These are phyloP conservation scores for Trichothecium sympodiale DNA, from an alignment of 2,329 filamentous ascomycete genomes.

Conservation along the genomic window DNA sequence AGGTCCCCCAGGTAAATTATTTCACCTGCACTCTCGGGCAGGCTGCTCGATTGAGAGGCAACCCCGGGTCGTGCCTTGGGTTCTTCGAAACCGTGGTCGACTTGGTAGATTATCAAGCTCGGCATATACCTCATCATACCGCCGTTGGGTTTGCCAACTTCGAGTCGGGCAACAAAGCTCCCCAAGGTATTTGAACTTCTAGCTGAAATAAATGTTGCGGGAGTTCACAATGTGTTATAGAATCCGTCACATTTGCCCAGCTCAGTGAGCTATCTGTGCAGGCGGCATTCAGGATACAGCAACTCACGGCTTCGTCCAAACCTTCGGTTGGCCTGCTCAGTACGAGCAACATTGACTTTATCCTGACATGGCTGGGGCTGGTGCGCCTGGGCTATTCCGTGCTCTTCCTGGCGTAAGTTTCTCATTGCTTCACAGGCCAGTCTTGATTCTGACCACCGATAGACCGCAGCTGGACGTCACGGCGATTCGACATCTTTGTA, in stretches of 20 bases:
- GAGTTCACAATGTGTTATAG: background rate
- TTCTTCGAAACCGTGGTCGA: slow-evolving; percentile 32
- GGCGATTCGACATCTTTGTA: slow-evolving; percentile 42
- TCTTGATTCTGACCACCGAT: slow-evolving; percentile 4
- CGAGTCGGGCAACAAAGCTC: slow-evolving; percentile 3
- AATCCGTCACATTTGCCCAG: slow-evolving; percentile 15
- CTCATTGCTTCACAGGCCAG: background rate
- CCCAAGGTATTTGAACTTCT: too few relatives aligned
- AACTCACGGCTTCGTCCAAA: background rate
- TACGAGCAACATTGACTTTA: slow-evolving; percentile 43
- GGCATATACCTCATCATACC: slow-evolving; percentile 20
- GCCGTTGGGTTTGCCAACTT: slow-evolving; percentile 38
- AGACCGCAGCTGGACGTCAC: slow-evolving; percentile 33
- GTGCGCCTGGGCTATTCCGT: slow-evolving; percentile 43
- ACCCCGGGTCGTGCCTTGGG: slow-evolving; percentile 13
- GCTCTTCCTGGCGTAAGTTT: slow-evolving; percentile 41
- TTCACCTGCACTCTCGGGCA: slow-evolving; percentile 52
- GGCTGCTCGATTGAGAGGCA: slow-evolving; percentile 26
- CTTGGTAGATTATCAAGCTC: slow-evolving; percentile 37
- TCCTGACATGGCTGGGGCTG: slow-evolving; percentile 49
- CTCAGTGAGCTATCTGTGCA: slow-evolving; percentile 18
- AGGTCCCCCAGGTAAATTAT: slow-evolving; percentile 39
- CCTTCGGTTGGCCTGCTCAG: slow-evolving; percentile 38
- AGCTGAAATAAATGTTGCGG: too few relatives aligned
- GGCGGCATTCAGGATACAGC: slow-evolving; percentile 17